Base-by-base conservation (phyloP, 352 stramenopile genomes). In the Pythium sukuiense region DNA sequence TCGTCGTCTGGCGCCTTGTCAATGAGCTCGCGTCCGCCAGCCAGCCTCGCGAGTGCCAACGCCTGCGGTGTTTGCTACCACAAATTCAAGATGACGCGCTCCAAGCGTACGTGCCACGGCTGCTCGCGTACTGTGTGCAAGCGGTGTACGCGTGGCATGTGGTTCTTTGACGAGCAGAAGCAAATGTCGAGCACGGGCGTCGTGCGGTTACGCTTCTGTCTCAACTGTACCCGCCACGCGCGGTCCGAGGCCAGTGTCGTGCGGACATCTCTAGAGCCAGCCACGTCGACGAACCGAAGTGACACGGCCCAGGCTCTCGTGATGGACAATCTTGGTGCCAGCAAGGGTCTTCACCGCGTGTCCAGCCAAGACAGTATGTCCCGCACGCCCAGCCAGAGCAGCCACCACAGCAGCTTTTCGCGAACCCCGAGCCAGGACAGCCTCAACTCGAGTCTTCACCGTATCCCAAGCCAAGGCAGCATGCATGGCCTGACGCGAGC, bases 51-150 rank as follows among this genome's bases (percentile, higher is more conserved):
- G 27, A 66, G 50, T 3, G 45, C 66, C 12, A 66, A 67, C 30
- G 65, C 70, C 14, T 80, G 73, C 13, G 63, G 73, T 16, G 73
- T 80, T 6, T 80, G 73, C 61, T 76, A 69, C 56, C 73, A 73
- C 41, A 73, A 73, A 26, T 77, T 80, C 58, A 70, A 65, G 32
- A 62, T 80, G 53, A 77, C 73, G 27, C 70, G 73, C 26, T 73
- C 73, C 26, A 77, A 77, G 64, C 70, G 73, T 27, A 55, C 59
- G 55, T 80, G 73, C 55, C 58, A 65, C 6, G 70, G 67, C 29
- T 80, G 73, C 54, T 46, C 55, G 18, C 67, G 65, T 30, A 67
- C 63, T 8, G 60, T 70, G 24, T 80, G 73, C 67, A 80, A 80
- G 61, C 45, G 59, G 37, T 80, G 73, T 61, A 80, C 73, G 6